These are phyloP conservation scores for Pinus tabuliformis DNA, from an alignment of 75 land plant genomes.

Conservation along the genomic window DNA sequence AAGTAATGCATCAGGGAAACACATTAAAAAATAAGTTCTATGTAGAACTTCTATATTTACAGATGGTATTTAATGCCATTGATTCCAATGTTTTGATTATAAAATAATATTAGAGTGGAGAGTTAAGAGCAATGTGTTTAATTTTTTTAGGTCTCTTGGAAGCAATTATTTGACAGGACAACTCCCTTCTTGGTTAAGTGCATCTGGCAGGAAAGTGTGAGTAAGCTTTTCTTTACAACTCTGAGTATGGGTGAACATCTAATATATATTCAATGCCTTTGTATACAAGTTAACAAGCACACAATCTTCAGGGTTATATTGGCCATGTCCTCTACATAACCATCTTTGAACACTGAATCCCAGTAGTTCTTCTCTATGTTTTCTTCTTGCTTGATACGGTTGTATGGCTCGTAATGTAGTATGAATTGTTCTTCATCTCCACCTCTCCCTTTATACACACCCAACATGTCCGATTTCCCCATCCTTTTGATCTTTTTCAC, in stretches of 20 bases:
- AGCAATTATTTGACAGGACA: neutral
- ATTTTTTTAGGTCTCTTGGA: neutral
- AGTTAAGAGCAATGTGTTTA: neutral
- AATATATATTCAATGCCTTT: no score
- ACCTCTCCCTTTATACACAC: no score
- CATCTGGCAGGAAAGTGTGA: neutral
- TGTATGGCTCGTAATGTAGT: no score
- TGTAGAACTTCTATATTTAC: neutral
- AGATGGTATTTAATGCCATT: neutral
- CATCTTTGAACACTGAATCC: no score
- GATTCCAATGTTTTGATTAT: neutral
- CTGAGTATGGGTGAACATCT: neutral
- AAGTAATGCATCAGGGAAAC: neutral
- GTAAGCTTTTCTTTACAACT: neutral
- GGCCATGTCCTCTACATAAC: no score
- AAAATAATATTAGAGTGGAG: neutral
- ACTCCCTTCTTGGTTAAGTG: constrained; percentile 5
- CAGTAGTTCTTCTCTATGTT: no score
- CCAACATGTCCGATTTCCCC: no score
- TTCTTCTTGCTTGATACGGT: no score
- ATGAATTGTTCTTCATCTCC: no score
- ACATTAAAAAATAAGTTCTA: neutral
- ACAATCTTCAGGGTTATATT: no score
- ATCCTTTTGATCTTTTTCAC: no score
- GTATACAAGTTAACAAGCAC: no score